Base-by-base conservation (phyloP, 352 stramenopile genomes). In the Globisporangium echinulatum region DNA sequence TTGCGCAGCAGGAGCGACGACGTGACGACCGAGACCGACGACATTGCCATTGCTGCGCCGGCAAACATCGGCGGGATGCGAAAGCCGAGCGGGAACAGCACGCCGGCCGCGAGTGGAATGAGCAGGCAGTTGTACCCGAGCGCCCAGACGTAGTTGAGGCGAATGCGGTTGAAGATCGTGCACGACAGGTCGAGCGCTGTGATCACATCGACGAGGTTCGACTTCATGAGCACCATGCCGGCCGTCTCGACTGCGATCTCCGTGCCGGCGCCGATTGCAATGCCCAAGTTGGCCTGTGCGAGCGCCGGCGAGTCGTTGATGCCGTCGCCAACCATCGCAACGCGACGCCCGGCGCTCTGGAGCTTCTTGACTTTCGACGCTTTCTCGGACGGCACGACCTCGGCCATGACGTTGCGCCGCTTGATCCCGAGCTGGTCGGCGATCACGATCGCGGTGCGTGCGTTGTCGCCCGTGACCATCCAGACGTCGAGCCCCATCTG, bases 401-500 rank as follows among this genome's bases (percentile, higher is more conserved):
- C 96, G 0, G 96, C 90, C 75, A 98, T 93, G 1, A 99, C 91
- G 47, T 97, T 88, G 56, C 81, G 67, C n/a, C 77, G 79, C 58
- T 82, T 88, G 67, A 99, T 96, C 52, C 96, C 93, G 38, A 99
- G 71, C 50, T 97, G 77, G 36, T 90, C 69, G 2, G 96, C 97
- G 65, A 99, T 94, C 9, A 87, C 90, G 62, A 87, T 70, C 17
- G 97, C 97, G 10, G 97, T 99, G 33, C 88, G 77, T 19, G 71
- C 67, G 72, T 99, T 99, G 73, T 99, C 97, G 19, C 97, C 97
- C n/a, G 97, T 99, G n/a, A 99, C 74, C 95, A 99, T 99, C 86
- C 92, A 98, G 14, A 99, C 89, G 38, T 98, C 85, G 38, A 99
- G 74, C 1, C 90, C 88, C 75, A 97, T 96, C 43, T 93, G 58